Evolutionary conservation across 2,329 filamentous ascomycete species (phyloP).

Genomic region (Fusarium sacchari): DNA sequence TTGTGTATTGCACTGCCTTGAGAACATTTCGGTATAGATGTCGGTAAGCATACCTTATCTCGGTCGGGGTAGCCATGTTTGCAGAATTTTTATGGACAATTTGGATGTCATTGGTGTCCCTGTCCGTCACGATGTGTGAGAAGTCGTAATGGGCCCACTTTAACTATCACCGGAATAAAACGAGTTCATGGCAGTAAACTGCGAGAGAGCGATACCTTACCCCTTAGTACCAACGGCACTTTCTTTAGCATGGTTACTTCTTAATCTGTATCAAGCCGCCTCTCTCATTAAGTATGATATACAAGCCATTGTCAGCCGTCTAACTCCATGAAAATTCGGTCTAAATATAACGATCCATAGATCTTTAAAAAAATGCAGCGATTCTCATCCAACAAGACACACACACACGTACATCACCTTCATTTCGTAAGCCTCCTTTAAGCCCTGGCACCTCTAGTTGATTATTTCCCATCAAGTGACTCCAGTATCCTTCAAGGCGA

Average conservation of each 20-base stretch:
- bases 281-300: constrained; percentile 22
- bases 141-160: constrained; percentile 22
- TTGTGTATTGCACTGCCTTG: constrained; percentile 77
- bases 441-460: not conserved
- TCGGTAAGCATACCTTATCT: constrained; percentile 74
- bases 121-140: not conserved
- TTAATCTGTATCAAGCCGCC: constrained; percentile 2
- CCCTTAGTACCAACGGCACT: not conserved
- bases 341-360: constrained; percentile 32
- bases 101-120: not conserved
- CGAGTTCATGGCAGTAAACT: not conserved
- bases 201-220: not conserved
- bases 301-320: constrained; percentile 23
- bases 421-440: constrained; percentile 18
- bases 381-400: constrained; percentile 18
- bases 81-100: not conserved
- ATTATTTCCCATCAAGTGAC: constrained; percentile 16
- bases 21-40: constrained; percentile 73
- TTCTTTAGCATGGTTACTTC: not conserved
- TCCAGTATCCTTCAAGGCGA: constrained; percentile 16
- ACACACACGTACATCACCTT: constrained; percentile 12
- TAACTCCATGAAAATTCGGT: constrained; percentile 33
- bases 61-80: constrained; percentile 42
- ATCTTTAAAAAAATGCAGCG: constrained; percentile 14
- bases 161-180: not conserved